Conservation (phyloP, 2,329 filamentous ascomycete species). For the Beauveria sp. region DNA sequence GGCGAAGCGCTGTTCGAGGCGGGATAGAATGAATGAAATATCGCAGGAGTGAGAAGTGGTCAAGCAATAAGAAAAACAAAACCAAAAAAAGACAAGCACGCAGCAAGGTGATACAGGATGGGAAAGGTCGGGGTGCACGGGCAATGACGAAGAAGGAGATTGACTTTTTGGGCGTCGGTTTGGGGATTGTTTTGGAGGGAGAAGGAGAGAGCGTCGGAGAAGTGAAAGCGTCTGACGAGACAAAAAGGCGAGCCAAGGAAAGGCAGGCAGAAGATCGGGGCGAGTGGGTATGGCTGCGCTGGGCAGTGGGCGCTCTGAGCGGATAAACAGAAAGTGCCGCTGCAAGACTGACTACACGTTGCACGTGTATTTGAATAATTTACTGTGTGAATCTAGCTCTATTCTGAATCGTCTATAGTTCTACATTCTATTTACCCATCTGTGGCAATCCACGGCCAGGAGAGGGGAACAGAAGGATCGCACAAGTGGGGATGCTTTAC, state of each 20-base stretch:
- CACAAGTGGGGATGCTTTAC: too few relatives aligned
- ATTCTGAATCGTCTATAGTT: too few relatives aligned
- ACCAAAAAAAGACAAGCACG: not conserved
- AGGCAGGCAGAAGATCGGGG: not conserved
- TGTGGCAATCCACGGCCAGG: too few relatives aligned
- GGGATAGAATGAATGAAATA: not conserved
- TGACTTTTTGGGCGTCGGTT: not conserved
- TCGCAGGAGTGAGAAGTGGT: not conserved
- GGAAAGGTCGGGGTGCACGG: not conserved
- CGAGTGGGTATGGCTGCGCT: not conserved
- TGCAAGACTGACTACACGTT: not conserved
- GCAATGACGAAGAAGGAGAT: not conserved
- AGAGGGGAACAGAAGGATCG: too few relatives aligned
- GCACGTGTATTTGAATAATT: too few relatives aligned
- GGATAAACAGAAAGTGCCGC: not conserved
- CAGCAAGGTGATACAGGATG: not conserved
- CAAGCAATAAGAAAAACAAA: not conserved
- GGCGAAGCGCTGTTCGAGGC: not conserved
- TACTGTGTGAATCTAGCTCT: too few relatives aligned
- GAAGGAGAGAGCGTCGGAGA: conserved; percentile 2
- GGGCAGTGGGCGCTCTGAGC: not conserved
- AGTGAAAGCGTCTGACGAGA: not conserved
- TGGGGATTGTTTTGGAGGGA: conserved; percentile 6
- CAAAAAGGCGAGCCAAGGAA: not conserved
- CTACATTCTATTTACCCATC: too few relatives aligned